Evolutionary conservation across 2,329 filamentous ascomycete genomes (phyloP), one percentile per base, ranked within the genome.

Genomic region (Ophiostoma pallidulum): DNA sequence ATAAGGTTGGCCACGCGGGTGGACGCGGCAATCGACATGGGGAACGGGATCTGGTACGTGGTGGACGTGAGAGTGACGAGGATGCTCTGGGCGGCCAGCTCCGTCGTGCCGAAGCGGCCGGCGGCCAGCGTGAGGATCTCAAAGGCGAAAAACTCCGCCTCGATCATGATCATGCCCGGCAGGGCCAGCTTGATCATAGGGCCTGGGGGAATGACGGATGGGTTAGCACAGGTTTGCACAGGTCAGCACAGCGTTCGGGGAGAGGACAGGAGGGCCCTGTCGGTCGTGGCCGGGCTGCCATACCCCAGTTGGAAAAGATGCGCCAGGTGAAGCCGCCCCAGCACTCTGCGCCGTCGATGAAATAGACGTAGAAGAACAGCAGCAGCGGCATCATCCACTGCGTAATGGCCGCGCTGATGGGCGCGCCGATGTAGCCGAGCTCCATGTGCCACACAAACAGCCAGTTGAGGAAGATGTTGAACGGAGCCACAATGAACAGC

Each of bases 1-100:
- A 97, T 94, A 29, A 97, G 69, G 58, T 96, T 97, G 16, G 90
- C 91, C 13, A 96, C 80, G 1, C 91, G 82, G 0, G 91, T 97
- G 12, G 84, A 91, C 0, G 84, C 80, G 3, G 91, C 90, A 49
- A 97, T 91, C 28, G 84, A 86, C 51, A 96, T 77, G 0, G 91
- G 86, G 67, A 97, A 97, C 0, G 91, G 89, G 41, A 97, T 82
- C 64, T 95, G 88, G 69, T 89, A 97, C 0, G 86, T 87, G 20
- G 94, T 78, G 9, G 82, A 79, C 0, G 83, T 80, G 39, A 95
- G 71, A 0, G 85, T 92, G 19, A 83, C 77, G 3, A 97, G 70
- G 13, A 96, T 82, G 29, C 85, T 90, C 64, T 98, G 90, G 0
- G 92, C 90, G 0, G 91, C 91, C 1, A 97, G 76, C 52, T 84